Base-by-base conservation (phyloP, 1,139 yeast genomes). In the Meyerozyma guilliermondii region DNA sequence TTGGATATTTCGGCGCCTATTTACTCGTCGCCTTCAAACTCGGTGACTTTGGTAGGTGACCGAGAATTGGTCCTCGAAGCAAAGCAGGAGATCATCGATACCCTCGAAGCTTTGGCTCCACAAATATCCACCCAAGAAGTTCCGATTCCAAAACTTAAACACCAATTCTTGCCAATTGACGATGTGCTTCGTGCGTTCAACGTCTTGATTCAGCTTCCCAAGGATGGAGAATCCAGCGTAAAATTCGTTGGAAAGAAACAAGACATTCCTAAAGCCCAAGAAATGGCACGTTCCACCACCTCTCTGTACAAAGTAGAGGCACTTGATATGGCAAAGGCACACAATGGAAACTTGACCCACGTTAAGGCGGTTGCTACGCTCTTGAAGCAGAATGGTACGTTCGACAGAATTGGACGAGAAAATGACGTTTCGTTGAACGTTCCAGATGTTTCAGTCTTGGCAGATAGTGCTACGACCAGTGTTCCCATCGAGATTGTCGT, bases 321-420 rank as follows among this genome's bases (percentile, higher is more conserved):
- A 20, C 73, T 91, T 58, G 95, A 87, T 54, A 82, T 91, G 67
- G 81, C 94, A 20, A 83, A 79, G 61, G 95, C 97, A 33, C 96
- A 91, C 62, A 87, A 87, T 55, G 87, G 87, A 54, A 82, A 86
- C 56, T 63, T 81, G 46, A 60, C 68, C 26, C 97, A 91, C 56
- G 96, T 94, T 28, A 79, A 79, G 53, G 78, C 82, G 31, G 72
- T 91, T 45, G 83, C 91, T 38, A 70, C 82, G 14, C 86, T 74
- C 61, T 83, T 91, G 56, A 62, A 65, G 42, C 68, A 77, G 46
- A 70, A 78, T 47, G 76, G 75, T 13, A 58, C 65, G 26, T 74
- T 78, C 50, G 70, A 74, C 39, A 58, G 66, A 36, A 67, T 83
- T 47, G 68, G 80, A 11, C 51, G 60, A 5, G 67, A 70, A 31